These are phyloP conservation scores for Saccharomycopsis oosterbeekiorum DNA, from an alignment of 805 yeast species.

Conservation along the genomic window DNA sequence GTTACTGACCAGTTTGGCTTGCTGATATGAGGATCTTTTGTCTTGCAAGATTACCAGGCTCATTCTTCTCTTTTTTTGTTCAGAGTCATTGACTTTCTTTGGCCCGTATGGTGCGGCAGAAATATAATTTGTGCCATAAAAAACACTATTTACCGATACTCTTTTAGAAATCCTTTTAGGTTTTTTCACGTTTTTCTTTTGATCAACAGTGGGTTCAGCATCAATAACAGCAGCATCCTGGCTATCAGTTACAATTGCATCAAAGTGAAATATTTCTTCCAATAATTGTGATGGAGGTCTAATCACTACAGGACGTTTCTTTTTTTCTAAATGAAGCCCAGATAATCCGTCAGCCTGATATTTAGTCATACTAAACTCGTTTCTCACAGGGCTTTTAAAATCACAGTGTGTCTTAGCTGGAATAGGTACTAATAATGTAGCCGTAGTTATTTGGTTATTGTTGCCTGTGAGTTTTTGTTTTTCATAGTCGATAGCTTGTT, in stretches of 20 bases:
- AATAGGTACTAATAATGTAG: background rate
- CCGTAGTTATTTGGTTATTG: background rate
- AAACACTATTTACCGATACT: background rate
- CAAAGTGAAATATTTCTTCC: conserved; percentile 2
- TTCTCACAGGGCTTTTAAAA: background rate
- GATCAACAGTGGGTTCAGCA: background rate
- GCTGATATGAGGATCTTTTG: background rate
- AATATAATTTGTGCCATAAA: background rate
- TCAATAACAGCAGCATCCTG: background rate
- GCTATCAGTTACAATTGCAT: background rate
- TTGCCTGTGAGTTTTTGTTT: background rate
- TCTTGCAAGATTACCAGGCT: background rate
- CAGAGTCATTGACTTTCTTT: background rate
- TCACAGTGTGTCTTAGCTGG: background rate
- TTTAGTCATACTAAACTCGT: background rate
- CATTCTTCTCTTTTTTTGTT: background rate
- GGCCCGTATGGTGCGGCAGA: background rate
- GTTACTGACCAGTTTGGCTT: background rate
- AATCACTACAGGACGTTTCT: too few relatives aligned
- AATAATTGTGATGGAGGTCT: conserved; percentile 6
- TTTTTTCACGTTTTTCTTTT: background rate
- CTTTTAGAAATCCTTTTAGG: background rate
- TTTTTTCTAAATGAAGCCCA: background rate
- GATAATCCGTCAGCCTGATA: background rate
- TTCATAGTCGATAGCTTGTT: background rate